Conservation (phyloP, 2,329 filamentous ascomycete genomes). For the Xylariaceae sp. region DNA sequence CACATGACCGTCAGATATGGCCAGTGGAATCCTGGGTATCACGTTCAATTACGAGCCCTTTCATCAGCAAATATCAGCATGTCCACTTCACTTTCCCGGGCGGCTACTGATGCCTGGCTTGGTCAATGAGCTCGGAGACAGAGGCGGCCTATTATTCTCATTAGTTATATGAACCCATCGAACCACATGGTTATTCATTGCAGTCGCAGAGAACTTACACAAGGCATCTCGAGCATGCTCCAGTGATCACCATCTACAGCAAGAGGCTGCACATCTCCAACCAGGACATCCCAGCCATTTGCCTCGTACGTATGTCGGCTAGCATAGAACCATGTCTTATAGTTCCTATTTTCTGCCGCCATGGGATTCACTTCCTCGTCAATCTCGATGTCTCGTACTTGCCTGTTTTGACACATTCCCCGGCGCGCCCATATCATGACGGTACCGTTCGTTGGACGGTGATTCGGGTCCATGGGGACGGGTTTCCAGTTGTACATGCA, state of each 20-base stretch:
- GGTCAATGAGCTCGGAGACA: conserved; percentile 16
- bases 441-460: conserved; percentile 16
- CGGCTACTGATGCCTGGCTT: conserved; percentile 11
- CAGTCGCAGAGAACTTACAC: conserved; percentile 19
- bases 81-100: not conserved
- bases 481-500: conserved; percentile 30
- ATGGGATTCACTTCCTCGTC: conserved; percentile 8
- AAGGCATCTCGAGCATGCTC: conserved; percentile 25
- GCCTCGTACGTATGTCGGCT: conserved; percentile 21
- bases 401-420: conserved; percentile 14
- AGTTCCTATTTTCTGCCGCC: conserved; percentile 20
- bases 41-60: too few relatives aligned
- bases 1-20: not conserved
- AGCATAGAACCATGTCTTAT: conserved; percentile 24
- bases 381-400: not conserved
- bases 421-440: conserved; percentile 28
- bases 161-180: not conserved
- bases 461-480: conserved; percentile 14
- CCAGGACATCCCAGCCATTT: conserved; percentile 27
- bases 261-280: conserved; percentile 19
- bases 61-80: too few relatives aligned
- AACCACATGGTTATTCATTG: not conserved
- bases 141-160: conserved; percentile 5
- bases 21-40: too few relatives aligned
- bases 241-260: conserved; percentile 28